Percentiles rank a stretch among this genome's conserved stretches.
Conservation (phyloP, 345 rosid species). For the Murraya paniculata region DNA sequence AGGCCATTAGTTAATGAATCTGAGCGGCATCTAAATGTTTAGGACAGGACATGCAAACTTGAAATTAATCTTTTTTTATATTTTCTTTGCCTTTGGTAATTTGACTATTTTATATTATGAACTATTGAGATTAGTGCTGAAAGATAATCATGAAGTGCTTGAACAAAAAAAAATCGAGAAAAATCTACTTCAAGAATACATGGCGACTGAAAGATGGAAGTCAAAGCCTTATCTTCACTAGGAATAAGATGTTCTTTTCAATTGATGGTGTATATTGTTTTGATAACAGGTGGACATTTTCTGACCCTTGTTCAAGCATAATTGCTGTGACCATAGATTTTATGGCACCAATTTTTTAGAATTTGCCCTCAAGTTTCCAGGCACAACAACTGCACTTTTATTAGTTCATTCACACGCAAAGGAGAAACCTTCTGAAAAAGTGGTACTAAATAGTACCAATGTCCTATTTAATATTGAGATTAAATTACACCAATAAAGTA, state of each 20-base stretch:
- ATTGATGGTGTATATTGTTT: background rate
- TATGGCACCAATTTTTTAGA: too few species aligned
- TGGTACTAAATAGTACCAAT: too few species aligned
- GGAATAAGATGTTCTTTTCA: background rate
- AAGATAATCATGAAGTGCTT: background rate
- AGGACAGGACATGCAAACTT: background rate
- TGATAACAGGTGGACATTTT: background rate
- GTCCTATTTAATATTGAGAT: too few species aligned
- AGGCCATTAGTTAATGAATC: background rate
- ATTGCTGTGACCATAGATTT: background rate
- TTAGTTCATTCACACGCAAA: too few species aligned
- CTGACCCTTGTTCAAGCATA: background rate
- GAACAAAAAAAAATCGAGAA: background rate
- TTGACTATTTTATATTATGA: background rate
- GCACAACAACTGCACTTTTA: too few species aligned
- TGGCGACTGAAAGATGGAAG: background rate
- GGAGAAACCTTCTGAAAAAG: too few species aligned
- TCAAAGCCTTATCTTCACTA: background rate
- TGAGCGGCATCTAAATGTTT: background rate
- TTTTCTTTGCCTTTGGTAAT: background rate
- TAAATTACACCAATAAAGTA: too few species aligned
- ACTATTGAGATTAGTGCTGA: background rate
- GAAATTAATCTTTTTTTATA: background rate
- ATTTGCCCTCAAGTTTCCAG: too few species aligned
- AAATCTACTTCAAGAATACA: background rate